These are phyloP conservation scores for Aspergillus carlsbadensis DNA, from an alignment of 495 filamentous ascomycete genomes.

Conservation along the genomic window DNA sequence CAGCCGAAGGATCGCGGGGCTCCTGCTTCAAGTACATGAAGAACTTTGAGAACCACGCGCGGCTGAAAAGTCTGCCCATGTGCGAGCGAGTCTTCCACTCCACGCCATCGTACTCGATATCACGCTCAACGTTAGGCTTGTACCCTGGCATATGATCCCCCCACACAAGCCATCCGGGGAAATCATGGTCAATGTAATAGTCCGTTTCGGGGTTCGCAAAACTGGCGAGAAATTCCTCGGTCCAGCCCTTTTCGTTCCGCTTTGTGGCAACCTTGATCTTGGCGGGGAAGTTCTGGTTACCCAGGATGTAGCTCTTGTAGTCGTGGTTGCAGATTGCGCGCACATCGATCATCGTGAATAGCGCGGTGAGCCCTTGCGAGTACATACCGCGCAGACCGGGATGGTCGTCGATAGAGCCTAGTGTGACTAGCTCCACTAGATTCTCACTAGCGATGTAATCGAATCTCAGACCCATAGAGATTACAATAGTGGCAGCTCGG, in stretches of 20 bases:
- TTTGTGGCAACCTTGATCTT: slow-evolving; percentile 72
- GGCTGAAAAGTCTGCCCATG: slow-evolving; percentile 77
- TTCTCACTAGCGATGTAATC: slow-evolving; percentile 78
- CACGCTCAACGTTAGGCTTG: slow-evolving; percentile 63
- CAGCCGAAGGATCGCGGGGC: slow-evolving; percentile 76
- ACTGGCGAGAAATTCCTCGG: slow-evolving; percentile 67
- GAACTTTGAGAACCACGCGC: slow-evolving; percentile 81
- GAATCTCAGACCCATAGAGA: slow-evolving; percentile 85
- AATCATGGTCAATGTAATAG: slow-evolving; percentile 87
- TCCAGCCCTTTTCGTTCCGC: slow-evolving; percentile 72
- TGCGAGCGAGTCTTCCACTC: slow-evolving; percentile 74
- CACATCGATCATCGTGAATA: slow-evolving; percentile 82
- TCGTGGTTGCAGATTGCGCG: slow-evolving; percentile 82
- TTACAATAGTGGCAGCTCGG: slow-evolving; percentile 81
- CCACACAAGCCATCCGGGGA: slow-evolving; percentile 98
- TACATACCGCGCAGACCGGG: slow-evolving; percentile 82
- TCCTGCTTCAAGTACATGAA: slow-evolving; percentile 97
- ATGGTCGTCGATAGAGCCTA: slow-evolving; percentile 85
- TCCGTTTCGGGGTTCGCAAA: slow-evolving; percentile 81
- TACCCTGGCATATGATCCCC: slow-evolving; percentile 77
- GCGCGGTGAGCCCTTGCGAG: slow-evolving; percentile 69
- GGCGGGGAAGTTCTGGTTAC: slow-evolving; percentile 70
- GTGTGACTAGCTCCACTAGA: slow-evolving; percentile 79
- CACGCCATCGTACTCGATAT: slow-evolving; percentile 77
- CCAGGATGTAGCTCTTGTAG: slow-evolving; percentile 79